A percentile compares a stretch with the other conserved stretches of the same genome.
Evolutionary conservation across 768 basidiomycete genomes (phyloP).

Genomic region (Tulasnella sp.): DNA sequence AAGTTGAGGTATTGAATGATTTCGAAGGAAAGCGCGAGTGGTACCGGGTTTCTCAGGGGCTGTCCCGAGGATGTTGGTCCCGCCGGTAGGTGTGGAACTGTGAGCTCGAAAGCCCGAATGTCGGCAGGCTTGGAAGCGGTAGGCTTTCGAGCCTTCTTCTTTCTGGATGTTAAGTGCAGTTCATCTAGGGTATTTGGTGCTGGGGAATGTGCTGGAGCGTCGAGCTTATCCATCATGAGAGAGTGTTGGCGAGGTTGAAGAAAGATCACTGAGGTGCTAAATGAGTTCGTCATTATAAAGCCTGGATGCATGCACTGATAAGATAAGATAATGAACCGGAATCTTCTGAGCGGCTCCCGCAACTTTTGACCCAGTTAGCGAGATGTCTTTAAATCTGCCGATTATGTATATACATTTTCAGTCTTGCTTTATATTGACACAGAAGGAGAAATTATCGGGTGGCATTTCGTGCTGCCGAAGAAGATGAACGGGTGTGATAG

Average conservation of each 20-base stretch:
- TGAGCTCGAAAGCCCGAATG: not conserved
- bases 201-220: not conserved
- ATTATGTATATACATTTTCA: not conserved
- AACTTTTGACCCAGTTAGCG: not conserved
- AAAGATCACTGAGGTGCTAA: not conserved
- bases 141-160: not conserved
- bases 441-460: not conserved
- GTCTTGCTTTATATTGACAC: not conserved
- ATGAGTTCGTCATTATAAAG: not conserved
- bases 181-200: not conserved
- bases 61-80: not conserved
- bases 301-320: not conserved
- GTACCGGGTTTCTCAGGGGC: not conserved
- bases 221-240: not conserved
- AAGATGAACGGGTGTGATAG: not conserved
- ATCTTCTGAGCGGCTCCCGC: not conserved
- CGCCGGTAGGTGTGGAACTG: not conserved
- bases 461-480: not conserved
- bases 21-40: conserved; percentile 1
- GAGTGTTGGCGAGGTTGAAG: not conserved
- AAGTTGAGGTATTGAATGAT: not conserved
- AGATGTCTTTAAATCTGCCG: not conserved
- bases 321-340: not conserved
- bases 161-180: not conserved
- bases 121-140: conserved; percentile 3